Evolutionary conservation across 495 filamentous ascomycete species (phyloP).

Genomic region (Cladorrhinum samala): DNA sequence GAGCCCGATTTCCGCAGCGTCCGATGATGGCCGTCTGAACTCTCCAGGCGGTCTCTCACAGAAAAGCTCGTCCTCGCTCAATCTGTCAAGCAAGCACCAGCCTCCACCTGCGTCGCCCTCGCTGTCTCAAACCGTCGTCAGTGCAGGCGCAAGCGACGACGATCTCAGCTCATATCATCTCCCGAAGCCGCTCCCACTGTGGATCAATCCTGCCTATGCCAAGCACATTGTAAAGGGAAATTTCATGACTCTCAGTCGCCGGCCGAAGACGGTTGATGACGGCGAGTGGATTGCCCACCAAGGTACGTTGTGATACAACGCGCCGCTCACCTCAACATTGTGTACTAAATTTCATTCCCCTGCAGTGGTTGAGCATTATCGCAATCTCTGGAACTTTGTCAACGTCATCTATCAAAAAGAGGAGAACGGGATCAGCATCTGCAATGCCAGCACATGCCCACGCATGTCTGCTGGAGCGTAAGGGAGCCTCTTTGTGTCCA

Average conservation of each 20-base stretch:
- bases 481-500: slow-evolving; percentile 29
- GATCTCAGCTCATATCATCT: slow-evolving; percentile 45
- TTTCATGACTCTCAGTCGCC: slow-evolving; percentile 88
- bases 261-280: slow-evolving; percentile 80
- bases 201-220: slow-evolving; percentile 62
- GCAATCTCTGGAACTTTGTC: slow-evolving; percentile 76
- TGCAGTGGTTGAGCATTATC: slow-evolving; percentile 84
- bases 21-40: slow-evolving; percentile 29
- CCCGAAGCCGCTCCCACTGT: slow-evolving; percentile 35
- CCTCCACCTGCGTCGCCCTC: slow-evolving; percentile 44
- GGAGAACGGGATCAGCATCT: slow-evolving; percentile 63
- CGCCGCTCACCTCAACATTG: neutral
- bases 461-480: slow-evolving; percentile 89
- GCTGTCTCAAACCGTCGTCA: slow-evolving; percentile 28
- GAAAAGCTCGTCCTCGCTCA: slow-evolving; percentile 44
- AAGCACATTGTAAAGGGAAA: slow-evolving; percentile 90
- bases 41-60: slow-evolving; percentile 40
- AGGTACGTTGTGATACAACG: slow-evolving; percentile 46
- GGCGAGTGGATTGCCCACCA: slow-evolving; percentile 95
- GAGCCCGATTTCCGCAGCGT: slow-evolving; percentile 34
- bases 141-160: slow-evolving; percentile 37
- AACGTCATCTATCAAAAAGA: slow-evolving; percentile 76
- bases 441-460: slow-evolving; percentile 75
- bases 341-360: neutral
- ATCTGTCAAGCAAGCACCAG: slow-evolving; percentile 43